These are phyloP conservation scores for Melaleuca alternifolia DNA, from an alignment of 345 rosid genomes.

Conservation along the genomic window DNA sequence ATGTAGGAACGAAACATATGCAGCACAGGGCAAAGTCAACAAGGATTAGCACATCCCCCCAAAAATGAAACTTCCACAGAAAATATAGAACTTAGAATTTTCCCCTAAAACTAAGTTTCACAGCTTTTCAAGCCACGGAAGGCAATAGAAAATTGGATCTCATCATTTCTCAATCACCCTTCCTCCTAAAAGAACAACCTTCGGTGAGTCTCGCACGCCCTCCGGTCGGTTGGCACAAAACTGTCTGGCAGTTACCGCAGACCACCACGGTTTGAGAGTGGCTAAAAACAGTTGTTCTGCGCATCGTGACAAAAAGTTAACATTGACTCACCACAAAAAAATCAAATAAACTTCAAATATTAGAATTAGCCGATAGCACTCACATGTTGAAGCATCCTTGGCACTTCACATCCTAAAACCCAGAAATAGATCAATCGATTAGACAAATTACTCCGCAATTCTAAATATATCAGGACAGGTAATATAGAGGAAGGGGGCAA, in stretches of 20 bases:
- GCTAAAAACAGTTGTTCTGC: conserved; percentile 69
- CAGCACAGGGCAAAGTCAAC: not conserved
- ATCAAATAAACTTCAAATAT: not conserved
- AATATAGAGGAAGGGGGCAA: not conserved
- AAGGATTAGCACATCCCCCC: not conserved
- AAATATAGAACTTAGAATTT: not conserved
- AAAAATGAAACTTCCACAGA: not conserved
- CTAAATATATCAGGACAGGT: not conserved
- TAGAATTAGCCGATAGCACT: not conserved
- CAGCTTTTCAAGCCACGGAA: not conserved
- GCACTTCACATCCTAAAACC: conserved; percentile 62
- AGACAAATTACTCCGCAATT: not conserved
- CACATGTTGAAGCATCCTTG: conserved; percentile 77
- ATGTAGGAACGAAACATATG: not conserved
- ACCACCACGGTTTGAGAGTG: conserved; percentile 75
- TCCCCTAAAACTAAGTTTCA: not conserved
- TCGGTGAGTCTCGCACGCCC: conserved; percentile 59
- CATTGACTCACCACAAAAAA: not conserved
- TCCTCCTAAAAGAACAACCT: conserved; percentile 69
- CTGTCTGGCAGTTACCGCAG: conserved; percentile 67
- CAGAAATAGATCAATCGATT: not conserved
- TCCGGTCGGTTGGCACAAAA: conserved; percentile 69
- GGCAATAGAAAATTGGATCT: not conserved
- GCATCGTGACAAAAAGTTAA: not conserved
- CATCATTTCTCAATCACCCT: conserved; percentile 23